Base-by-base conservation (phyloP, 805 yeast species). In the Wickerhamiella kurtzmanii region DNA sequence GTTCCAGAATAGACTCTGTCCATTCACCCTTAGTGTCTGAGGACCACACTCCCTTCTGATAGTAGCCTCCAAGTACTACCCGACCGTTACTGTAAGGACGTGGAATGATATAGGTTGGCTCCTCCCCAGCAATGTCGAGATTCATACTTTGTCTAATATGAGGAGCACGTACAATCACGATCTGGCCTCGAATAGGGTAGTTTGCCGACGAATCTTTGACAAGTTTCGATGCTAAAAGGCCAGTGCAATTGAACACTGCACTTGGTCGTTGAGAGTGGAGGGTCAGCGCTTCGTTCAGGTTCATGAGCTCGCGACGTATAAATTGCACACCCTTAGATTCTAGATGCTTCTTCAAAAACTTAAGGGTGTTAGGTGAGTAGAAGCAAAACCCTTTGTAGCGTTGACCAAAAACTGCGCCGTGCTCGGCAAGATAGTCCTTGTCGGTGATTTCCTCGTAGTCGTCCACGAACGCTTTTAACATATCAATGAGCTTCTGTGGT, bases 131-230 rank as follows among this genome's bases (percentile, higher is more conserved):
- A 2, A 25, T 15, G 37, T 44, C 39, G 16, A 53, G 19, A 16
- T 49, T 32, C 49, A 66, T 68, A 60, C 80, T 82, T 55, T 75
- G 77, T 32, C 64, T 65, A 50, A 82, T 67, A 54, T 80, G 82
- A 2, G 87, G 86, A 0, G 86, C 85, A 49, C 69, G 73, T 18
- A 82, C 70, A 9, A 82, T 79, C 16, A 82, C 80, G 21, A 82
- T 86, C 59, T 83, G 94, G 4, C 94, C 94, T 48, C 94, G 68
- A 0, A 83, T 76, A 5, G 94, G 89, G 54, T 77, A 80, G 16
- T 35, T 48, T 17, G 80, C 73, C 1, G 65, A 63, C 6, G 64
- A 50, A 57, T 84, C 94, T 18, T 67, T 64, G 16, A 80, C 85
- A 4, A 84, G 63, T 2, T 61, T 58, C 43, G 67, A 67, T 2